Evolutionary conservation across 108 stramenopile genomes (phyloP), one percentile per base, ranked within the genome.

Genomic region (Cyclotella baltica): DNA sequence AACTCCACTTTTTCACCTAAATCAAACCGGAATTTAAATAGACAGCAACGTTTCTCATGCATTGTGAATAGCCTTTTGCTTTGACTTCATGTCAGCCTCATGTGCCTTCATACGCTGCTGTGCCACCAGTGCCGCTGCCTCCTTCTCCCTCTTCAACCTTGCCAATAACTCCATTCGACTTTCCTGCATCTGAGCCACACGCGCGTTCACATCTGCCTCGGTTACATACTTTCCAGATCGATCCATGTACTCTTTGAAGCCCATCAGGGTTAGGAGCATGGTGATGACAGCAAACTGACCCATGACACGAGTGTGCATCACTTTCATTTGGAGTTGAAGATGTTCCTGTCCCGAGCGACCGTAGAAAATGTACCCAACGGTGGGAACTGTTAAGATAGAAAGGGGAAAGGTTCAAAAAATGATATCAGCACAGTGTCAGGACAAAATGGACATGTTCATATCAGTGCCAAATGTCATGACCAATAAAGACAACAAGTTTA

Each of bases 221-320:
- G 93, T 92, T 19, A 94, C 77, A 58, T 81, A 94, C 34, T 83
- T 86, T 30, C 93, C 93, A 74, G 86, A 76, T 6, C 73, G 70
- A 75, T 95, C 90, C 94, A 95, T 95, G 48, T 90, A 89, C 46
- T 84, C 87, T 67, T 95, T 92, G 76, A 95, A 78, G 11, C 92
- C 89, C 92, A 95, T 95, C 43, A 95, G 76, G 11, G 84, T 71
- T 33, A 95, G 55, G 15, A 95, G 76, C 63, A 90, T 88, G 55
- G 83, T 68, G 33, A 95, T 81, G 25, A 92, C 89, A 16, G 94
- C 85, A 70, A 91, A 91, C 68, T 95, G 94, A 40, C 94, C 94
- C 70, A 90, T 85, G 63, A 95, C 94, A 81, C 94, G 92, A 51
- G 94, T 95, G 70, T 95, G 94, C 83, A 95, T 83, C 0, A 95